Evolutionary conservation across 495 filamentous ascomycete species (phyloP).

Genomic region (Xylaria castorea): DNA sequence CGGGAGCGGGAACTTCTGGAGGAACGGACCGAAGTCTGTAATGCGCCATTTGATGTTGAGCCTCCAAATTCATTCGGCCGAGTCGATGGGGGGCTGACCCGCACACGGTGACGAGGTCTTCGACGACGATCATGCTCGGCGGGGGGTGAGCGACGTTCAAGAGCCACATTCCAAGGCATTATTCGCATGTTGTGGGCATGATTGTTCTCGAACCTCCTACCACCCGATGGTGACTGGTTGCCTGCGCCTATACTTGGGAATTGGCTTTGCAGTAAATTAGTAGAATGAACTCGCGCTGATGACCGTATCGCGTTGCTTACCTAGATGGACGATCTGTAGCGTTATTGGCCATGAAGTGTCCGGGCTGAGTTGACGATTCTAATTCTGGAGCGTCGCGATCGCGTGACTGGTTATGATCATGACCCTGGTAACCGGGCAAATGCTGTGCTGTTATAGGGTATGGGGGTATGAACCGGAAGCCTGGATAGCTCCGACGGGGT

Average conservation of each 20-base stretch:
- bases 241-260: neutral
- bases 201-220: slow-evolving; percentile 15
- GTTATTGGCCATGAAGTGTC: slow-evolving; percentile 1
- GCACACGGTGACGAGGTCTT: slow-evolving; percentile 44
- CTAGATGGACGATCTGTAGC: neutral
- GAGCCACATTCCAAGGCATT: slow-evolving; percentile 5
- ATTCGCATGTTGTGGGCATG: slow-evolving; percentile 4
- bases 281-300: neutral
- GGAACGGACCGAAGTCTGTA: slow-evolving; percentile 28
- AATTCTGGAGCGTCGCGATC: slow-evolving; percentile 18
- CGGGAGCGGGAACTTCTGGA: slow-evolving; percentile 29
- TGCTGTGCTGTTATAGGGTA: slow-evolving; percentile 27
- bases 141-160: slow-evolving; percentile 48
- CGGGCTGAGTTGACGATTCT: slow-evolving; percentile 11
- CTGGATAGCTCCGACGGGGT: slow-evolving; percentile 28
- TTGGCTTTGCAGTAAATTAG: slow-evolving; percentile 18
- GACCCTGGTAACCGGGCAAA: slow-evolving; percentile 27
- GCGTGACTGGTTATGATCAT: slow-evolving; percentile 9
- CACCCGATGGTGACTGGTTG: neutral
- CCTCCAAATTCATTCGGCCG: slow-evolving; percentile 21
- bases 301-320: neutral
- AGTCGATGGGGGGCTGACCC: slow-evolving; percentile 12
- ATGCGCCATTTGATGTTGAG: slow-evolving; percentile 18
- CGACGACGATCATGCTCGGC: slow-evolving; percentile 48
- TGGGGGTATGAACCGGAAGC: slow-evolving; percentile 36